These are phyloP conservation scores for Fusarium tanahbumbuense DNA, from an alignment of 2,329 filamentous ascomycete genomes.

Conservation along the genomic window DNA sequence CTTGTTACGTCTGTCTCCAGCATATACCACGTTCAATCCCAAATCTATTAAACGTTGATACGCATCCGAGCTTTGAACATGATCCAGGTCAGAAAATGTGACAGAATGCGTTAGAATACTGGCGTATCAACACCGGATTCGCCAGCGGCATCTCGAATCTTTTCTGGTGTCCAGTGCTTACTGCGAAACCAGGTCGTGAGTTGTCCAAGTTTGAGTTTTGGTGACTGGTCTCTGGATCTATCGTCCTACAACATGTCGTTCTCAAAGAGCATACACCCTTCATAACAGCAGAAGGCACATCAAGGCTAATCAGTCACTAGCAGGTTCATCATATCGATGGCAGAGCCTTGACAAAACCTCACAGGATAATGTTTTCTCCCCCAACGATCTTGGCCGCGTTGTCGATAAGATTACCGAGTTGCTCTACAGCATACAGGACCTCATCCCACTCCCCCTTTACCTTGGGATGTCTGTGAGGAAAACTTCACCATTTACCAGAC, in stretches of 20 bases:
- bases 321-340: conserved; percentile 4
- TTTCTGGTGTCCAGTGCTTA: neutral
- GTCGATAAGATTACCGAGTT: neutral
- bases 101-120: neutral
- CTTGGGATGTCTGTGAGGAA: neutral
- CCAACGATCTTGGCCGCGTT: neutral
- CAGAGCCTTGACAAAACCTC: conserved; percentile 12
- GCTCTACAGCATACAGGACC: neutral
- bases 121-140: neutral
- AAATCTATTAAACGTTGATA: neutral
- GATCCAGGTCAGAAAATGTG: no score
- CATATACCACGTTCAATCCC: neutral
- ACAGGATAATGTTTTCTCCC: conserved; percentile 14
- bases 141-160: neutral
- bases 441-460: neutral
- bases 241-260: neutral
- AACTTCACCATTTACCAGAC: neutral
- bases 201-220: neutral
- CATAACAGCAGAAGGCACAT: conserved; percentile 18
- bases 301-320: neutral
- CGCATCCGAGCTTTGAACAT: neutral
- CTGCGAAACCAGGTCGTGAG: neutral
- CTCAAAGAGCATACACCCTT: conserved; percentile 3
- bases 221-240: neutral
- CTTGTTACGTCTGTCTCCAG: neutral